Conservation (phyloP, 768 basidiomycete species). For the Lentinula sp. region DNA sequence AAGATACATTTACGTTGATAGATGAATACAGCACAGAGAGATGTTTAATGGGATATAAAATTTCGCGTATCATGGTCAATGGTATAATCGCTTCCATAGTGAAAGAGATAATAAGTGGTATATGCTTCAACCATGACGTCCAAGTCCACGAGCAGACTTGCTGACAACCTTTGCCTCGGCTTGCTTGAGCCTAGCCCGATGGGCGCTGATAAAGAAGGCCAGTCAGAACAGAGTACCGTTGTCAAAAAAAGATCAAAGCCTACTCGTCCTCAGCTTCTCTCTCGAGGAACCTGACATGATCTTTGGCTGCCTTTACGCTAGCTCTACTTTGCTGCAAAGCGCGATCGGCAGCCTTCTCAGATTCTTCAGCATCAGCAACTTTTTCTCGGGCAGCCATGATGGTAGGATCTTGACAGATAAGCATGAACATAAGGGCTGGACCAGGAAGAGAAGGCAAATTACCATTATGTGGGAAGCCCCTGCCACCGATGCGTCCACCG, state of each 20-base stretch:
- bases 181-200: conserved; percentile 32
- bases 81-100: neutral
- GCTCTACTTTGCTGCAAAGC: neutral
- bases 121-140: conserved; percentile 19
- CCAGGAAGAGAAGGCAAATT: neutral
- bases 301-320: conserved; percentile 25
- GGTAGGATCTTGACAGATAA: conserved; percentile 20
- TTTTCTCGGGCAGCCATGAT: conserved; percentile 31
- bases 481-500: neutral
- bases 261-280: conserved; percentile 33
- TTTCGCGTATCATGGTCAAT: neutral
- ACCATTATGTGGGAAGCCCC: conserved; percentile 5
- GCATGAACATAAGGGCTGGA: neutral
- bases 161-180: conserved; percentile 30
- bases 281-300: conserved; percentile 32
- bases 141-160: conserved; percentile 28
- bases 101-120: neutral
- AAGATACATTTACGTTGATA: no score
- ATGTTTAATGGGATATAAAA: no score
- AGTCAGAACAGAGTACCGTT: neutral
- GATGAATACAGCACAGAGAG: no score
- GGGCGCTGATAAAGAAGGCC: conserved; percentile 17
- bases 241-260: conserved; percentile 9
- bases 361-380: conserved; percentile 23
- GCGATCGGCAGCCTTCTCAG: conserved; percentile 4